Conservation (phyloP, 192 early-diverging fungal genomes). For the Coemansia sp. region DNA sequence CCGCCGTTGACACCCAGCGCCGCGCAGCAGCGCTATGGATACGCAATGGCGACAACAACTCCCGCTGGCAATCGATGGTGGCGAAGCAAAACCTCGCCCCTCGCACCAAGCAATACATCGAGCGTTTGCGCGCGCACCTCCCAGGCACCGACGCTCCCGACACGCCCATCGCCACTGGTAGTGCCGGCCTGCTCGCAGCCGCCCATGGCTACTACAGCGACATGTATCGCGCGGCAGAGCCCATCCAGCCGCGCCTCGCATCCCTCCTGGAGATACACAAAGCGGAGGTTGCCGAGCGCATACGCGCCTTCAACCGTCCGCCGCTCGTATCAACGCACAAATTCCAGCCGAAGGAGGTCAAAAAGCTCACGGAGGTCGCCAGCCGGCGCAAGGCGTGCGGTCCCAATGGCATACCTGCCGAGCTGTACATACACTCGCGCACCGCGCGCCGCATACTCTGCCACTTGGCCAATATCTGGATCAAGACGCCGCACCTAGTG, state of each 20-base stretch:
- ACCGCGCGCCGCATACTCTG: neutral
- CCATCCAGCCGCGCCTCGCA: neutral
- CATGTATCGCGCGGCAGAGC: neutral
- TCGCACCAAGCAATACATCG: neutral
- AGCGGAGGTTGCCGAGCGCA: neutral
- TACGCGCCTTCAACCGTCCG: neutral
- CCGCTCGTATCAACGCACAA: neutral
- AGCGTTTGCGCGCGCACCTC: neutral
- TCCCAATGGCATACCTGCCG: slow-evolving; percentile 1
- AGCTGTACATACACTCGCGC: neutral
- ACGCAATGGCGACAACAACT: neutral
- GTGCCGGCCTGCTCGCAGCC: neutral
- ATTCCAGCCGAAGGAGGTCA: neutral
- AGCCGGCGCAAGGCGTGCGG: neutral
- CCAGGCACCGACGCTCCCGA: neutral
- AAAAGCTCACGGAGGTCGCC: neutral
- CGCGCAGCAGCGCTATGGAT: neutral
- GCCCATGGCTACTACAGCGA: neutral
- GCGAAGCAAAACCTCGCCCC: neutral
- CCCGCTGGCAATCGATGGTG: neutral
- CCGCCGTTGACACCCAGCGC: neutral
- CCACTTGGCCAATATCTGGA: slow-evolving; percentile 12
- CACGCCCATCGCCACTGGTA: neutral
- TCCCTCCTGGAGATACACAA: neutral
- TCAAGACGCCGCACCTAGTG: neutral